Evolutionary conservation across 257 asterid species (phyloP), one percentile per base, ranked within the genome.

Genomic region (Solanum dulcamara): DNA sequence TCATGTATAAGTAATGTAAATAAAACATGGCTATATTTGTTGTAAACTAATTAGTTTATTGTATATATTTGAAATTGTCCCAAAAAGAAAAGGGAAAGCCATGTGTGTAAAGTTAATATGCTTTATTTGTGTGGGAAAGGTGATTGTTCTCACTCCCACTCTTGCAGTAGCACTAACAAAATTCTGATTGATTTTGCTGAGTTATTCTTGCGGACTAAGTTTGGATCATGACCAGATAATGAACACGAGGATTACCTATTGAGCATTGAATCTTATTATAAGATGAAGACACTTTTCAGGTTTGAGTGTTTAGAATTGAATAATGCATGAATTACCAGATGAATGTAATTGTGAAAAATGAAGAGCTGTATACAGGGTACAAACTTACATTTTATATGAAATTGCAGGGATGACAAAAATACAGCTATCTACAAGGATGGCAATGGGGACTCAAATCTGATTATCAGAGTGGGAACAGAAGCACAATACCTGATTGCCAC

Each of bases 401-500:
- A 75, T 44, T 75, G 60, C 81, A 44, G 40, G 60, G 82, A n/a
- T 75, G 37, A 24, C 57, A 75, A 75, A 42, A 24, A 26, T 40
- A 17, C 26, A 55, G 44, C 62, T 85, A 57, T 42, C 22, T 55
- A 64, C 50, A 30, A 48, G 32, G 42, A 66, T 30, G 32, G 50
- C 50, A 66, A 42, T 66, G 66, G 14, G 67, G 35, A 46, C 20
- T 83, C 50, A 42, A 8, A 28, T 83, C 46, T 44, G 60, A 77
- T 79, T 30, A 79, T 48, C 53, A 37, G 85, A 33, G 50, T 14
- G 62, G 33, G 51, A 32, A 55, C 15, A 35, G 37, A 55, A 83
- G 86, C 38, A 83, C 22, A 81, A 74, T 12, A 95, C 98, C 99
- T 96, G 94, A 85, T 92, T 91, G 48, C 80, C 87, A 81, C 87